Evolutionary conservation across 2,329 filamentous ascomycete genomes (phyloP).

Genomic region (Xylaria sp.): DNA sequence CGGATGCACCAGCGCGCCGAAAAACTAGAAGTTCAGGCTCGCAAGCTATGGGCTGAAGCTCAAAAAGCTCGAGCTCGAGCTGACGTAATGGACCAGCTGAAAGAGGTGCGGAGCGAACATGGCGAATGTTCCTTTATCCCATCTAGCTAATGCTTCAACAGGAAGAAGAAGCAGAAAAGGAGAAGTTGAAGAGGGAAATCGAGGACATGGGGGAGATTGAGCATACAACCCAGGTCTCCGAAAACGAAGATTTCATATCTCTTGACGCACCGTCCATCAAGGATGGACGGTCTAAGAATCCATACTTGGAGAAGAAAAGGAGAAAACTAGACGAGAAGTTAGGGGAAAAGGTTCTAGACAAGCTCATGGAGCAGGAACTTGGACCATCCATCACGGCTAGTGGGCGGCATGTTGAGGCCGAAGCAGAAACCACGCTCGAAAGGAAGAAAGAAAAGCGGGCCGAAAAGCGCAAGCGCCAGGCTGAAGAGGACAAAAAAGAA

Average conservation of each 20-base stretch:
- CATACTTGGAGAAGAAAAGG: slow-evolving; percentile 1
- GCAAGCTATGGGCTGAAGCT: slow-evolving; percentile 49
- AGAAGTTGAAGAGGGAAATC: slow-evolving; percentile 32
- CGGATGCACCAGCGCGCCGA: slow-evolving; percentile 48
- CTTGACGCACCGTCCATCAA: slow-evolving; percentile 17
- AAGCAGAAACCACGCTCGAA: slow-evolving; percentile 39
- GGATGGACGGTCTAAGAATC: background rate
- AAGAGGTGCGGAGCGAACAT: slow-evolving; percentile 32
- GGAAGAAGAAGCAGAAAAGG: slow-evolving; percentile 37
- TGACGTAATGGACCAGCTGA: slow-evolving; percentile 36
- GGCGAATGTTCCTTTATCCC: too few relatives aligned
- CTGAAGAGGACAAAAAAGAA: slow-evolving; percentile 28
- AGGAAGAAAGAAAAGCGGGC: slow-evolving; percentile 46
- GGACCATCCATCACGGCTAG: slow-evolving; percentile 19
- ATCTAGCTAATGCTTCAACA: slow-evolving; percentile 21
- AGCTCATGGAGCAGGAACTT: slow-evolving; percentile 28
- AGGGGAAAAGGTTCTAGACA: slow-evolving; percentile 21
- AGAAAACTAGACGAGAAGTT: slow-evolving; percentile 20
- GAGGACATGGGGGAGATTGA: slow-evolving; percentile 32
- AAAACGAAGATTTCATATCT: slow-evolving; percentile 34
- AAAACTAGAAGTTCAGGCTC: slow-evolving; percentile 48
- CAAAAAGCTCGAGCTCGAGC: slow-evolving; percentile 43
- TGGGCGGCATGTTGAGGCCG: slow-evolving; percentile 21
- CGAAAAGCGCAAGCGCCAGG: slow-evolving; percentile 41
- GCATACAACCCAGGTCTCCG: slow-evolving; percentile 27